Evolutionary conservation across 2,329 filamentous ascomycete species (phyloP).

Genomic region (Penicillium capsulatum): DNA sequence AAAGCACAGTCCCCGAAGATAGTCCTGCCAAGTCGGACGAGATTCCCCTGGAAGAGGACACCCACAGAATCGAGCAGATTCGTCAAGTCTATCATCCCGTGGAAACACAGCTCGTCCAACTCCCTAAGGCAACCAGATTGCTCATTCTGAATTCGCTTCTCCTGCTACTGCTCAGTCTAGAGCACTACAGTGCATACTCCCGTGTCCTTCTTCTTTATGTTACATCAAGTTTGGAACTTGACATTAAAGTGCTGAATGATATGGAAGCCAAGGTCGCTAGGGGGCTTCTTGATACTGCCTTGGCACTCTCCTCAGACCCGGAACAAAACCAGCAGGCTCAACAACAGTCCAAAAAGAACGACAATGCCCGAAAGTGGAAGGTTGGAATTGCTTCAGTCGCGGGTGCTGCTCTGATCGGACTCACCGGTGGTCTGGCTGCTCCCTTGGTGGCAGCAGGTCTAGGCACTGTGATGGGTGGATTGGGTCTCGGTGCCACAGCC

Average conservation of each 20-base stretch:
- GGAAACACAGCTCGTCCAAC: conserved; percentile 52
- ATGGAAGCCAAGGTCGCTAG: conserved; percentile 73
- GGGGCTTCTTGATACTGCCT: conserved; percentile 70
- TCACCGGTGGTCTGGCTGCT: conserved; percentile 73
- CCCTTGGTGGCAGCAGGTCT: conserved; percentile 74
- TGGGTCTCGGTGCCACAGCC: conserved; percentile 68
- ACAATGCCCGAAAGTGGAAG: conserved; percentile 66
- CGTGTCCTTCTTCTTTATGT: conserved; percentile 67
- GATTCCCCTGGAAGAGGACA: conserved; percentile 22
- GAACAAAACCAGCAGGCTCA: conserved; percentile 54
- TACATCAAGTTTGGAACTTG: conserved; percentile 66
- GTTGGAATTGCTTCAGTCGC: conserved; percentile 84
- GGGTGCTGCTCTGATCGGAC: conserved; percentile 79
- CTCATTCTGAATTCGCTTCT: conserved; percentile 69
- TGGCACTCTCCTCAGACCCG: conserved; percentile 70
- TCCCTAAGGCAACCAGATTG: conserved; percentile 47
- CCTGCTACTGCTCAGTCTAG: conserved; percentile 68
- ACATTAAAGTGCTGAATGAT: conserved; percentile 59
- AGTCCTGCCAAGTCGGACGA: conserved; percentile 18
- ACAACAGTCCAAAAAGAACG: conserved; percentile 65
- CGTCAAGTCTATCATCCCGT: conserved; percentile 53
- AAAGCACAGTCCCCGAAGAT: conserved; percentile 15
- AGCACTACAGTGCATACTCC: conserved; percentile 72
- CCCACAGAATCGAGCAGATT: conserved; percentile 26
- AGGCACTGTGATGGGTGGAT: conserved; percentile 70